Base-by-base conservation (phyloP, 2,329 filamentous ascomycete genomes). In the Dactylellina haptotyla region DNA sequence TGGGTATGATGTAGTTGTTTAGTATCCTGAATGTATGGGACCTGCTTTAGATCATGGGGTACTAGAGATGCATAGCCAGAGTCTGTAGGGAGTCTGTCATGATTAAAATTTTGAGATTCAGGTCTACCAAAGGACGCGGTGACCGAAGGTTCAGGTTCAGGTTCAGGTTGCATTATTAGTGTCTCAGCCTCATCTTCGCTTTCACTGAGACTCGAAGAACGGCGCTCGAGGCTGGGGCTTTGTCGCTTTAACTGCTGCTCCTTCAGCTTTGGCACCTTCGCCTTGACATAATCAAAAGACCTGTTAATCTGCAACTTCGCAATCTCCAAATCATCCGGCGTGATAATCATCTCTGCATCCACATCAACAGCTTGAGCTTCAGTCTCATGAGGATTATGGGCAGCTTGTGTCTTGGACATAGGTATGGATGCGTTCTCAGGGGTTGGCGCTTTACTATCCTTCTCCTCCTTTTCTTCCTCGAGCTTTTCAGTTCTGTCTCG, bases 271-370 rank as follows among this genome's bases (percentile, higher is more conserved):
- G 69, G 62, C 37, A 73, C 62, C 26, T 73, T 54, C 30, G 62
- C 46, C 34, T 73, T 73, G 30, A 73, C 69, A n/a, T 66, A 73
- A 34, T 73, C 61, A 46, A 73, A 73, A 56, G 61, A 73, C 10
- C 69, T 45, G 20, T 43, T 41, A 45, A 73, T 61, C 56, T 66
- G 54, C 34, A 41, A 41, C 39, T 73, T 73, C 2, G 69, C 61
- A 3, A 54, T 56, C n/a, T 65, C 54, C 26, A 73, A 34, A 34
- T 73, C 69, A 14, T 73, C 69, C 9, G 69, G 69, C 1, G 69
- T 66, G 34, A 73, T 66, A n/a, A 74, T 67, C 62, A 74, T 67
- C 39, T 66, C 63, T 23, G 70, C 62, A 50, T 74, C 67, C 5
- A 50, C 30, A 30, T 74, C 70, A 1, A 53, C 56, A 32, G 50